phyloP scores from a whole-genome alignment of 495 filamentous ascomycete genomes.

The Penicillium coffeae region DNA sequence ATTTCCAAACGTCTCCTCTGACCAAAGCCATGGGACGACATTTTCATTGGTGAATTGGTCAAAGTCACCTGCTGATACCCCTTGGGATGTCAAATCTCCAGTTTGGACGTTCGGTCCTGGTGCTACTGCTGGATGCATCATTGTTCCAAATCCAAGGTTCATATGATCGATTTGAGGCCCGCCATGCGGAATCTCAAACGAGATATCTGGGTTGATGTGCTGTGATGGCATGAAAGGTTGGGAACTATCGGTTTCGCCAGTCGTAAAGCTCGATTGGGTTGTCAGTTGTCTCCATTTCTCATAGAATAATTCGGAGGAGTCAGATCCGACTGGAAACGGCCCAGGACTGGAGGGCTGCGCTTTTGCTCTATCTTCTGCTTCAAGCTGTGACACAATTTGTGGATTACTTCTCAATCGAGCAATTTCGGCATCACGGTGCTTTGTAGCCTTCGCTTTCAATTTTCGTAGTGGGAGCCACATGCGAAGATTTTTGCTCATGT shows the following conservation, averaged over 20 bases:
- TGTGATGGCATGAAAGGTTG: not conserved
- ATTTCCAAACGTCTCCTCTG: slow-evolving; percentile 22
- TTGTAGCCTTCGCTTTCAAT: slow-evolving; percentile 46
- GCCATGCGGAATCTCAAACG: too few relatives aligned
- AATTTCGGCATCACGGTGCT: slow-evolving; percentile 42
- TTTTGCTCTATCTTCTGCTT: slow-evolving; percentile 26
- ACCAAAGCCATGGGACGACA: slow-evolving; percentile 28
- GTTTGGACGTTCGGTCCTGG: not conserved
- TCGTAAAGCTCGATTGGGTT: not conserved
- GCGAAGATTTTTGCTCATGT: slow-evolving; percentile 35
- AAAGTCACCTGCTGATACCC: not conserved
- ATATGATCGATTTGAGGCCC: not conserved
- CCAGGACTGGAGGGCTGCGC: slow-evolving; percentile 32
- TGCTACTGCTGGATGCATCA: not conserved
- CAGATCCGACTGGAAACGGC: slow-evolving; percentile 18
- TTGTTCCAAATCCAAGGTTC: not conserved
- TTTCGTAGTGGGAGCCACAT: slow-evolving; percentile 54
- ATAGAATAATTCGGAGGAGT: slow-evolving; percentile 24
- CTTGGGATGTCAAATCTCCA: not conserved
- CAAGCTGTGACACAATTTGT: slow-evolving; percentile 22
- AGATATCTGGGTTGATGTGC: too few relatives aligned
- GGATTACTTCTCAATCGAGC: slow-evolving; percentile 30
- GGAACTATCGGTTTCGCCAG: too few relatives aligned
- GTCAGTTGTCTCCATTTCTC: slow-evolving; percentile 39
- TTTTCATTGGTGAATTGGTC: slow-evolving; percentile 3